A percentile compares a stretch with the other conserved stretches of the same genome.
Conservation (phyloP, 2,329 filamentous ascomycete species). For the Claviceps purpurea region DNA sequence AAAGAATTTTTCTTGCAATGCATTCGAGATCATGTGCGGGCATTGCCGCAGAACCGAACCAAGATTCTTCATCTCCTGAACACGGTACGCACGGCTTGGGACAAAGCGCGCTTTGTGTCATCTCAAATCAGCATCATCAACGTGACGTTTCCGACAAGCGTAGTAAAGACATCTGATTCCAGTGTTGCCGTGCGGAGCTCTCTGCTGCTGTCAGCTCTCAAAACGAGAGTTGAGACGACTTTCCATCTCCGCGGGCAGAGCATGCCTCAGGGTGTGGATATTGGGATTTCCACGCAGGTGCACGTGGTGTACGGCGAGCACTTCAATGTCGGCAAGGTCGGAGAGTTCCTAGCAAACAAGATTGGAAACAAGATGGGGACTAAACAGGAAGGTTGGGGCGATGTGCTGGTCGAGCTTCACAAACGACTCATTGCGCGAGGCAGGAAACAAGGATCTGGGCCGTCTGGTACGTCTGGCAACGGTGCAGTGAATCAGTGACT, state of each 20-base stretch:
- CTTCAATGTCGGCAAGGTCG: conserved; percentile 63
- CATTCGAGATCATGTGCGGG: conserved; percentile 54
- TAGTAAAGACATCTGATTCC: conserved; percentile 51
- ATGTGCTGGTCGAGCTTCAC: conserved; percentile 41
- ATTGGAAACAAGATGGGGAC: conserved; percentile 29
- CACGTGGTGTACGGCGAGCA: conserved; percentile 63
- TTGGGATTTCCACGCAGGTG: conserved; percentile 40
- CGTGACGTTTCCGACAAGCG: conserved; percentile 49
- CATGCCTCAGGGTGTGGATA: conserved; percentile 35
- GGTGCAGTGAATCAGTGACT: conserved; percentile 3
- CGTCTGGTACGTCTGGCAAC: not conserved
- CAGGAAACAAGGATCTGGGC: conserved; percentile 25
- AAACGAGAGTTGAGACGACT: conserved; percentile 54
- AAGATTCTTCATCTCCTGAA: conserved; percentile 43
- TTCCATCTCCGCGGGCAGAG: conserved; percentile 40
- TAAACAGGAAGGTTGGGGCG: conserved; percentile 35
- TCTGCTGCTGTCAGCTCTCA: conserved; percentile 48
- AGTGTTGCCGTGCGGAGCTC: conserved; percentile 47
- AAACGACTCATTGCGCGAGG: conserved; percentile 42
- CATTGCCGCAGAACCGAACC: conserved; percentile 43
- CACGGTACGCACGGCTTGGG: conserved; percentile 51
- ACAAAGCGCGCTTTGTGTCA: conserved; percentile 44
- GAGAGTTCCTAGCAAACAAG: conserved; percentile 50
- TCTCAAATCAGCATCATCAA: conserved; percentile 49
- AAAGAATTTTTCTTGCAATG: conserved; percentile 65